Percentiles rank a stretch among this genome's conserved stretches.
Conservation (phyloP, 805 yeast genomes). For the Barnettozyma vustinii region DNA sequence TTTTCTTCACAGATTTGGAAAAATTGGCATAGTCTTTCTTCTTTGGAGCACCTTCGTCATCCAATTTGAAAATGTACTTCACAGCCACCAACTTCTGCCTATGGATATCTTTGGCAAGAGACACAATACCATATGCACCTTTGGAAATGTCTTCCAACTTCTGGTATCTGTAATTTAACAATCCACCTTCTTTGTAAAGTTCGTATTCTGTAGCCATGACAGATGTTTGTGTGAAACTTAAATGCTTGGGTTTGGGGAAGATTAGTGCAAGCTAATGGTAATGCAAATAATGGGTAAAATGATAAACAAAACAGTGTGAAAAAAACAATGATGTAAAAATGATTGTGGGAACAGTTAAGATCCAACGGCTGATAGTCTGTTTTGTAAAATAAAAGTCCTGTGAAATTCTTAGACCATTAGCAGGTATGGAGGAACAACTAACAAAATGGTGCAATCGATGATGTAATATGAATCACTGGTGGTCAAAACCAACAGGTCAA, state of each 20-base stretch:
- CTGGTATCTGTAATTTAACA: slow-evolving; percentile 58
- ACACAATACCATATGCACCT: slow-evolving; percentile 91
- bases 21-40: slow-evolving; percentile 26
- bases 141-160: slow-evolving; percentile 75
- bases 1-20: slow-evolving; percentile 29
- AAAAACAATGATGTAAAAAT: no score
- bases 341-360: no score
- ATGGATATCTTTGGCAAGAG: slow-evolving; percentile 68
- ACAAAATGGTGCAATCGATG: background rate
- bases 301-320: background rate
- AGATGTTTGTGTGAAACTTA: background rate
- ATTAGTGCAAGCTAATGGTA: background rate
- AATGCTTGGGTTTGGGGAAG: background rate
- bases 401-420: background rate
- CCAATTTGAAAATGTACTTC: slow-evolving; percentile 69
- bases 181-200: slow-evolving; percentile 39
- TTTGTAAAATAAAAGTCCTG: background rate
- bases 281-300: background rate
- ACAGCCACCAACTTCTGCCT: slow-evolving; percentile 66
- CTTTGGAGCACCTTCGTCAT: slow-evolving; percentile 30
- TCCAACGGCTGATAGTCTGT: background rate
- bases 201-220: slow-evolving; percentile 28
- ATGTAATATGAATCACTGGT: background rate
- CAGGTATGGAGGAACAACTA: background rate
- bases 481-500: background rate